These are phyloP conservation scores for Cyberlindnera maritima DNA, from an alignment of 805 yeast species.

Conservation along the genomic window DNA sequence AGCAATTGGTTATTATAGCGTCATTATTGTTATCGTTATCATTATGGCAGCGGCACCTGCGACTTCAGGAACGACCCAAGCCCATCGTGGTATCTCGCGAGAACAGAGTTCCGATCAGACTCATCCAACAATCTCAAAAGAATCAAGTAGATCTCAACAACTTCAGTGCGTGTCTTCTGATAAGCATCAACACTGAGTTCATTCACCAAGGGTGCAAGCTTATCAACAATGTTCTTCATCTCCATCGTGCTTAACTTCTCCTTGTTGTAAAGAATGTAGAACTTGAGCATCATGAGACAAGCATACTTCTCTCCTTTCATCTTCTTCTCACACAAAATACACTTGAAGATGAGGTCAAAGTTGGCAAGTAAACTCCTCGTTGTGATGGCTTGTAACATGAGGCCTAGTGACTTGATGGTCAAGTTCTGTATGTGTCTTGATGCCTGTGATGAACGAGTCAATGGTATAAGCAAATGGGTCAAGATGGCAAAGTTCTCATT, in stretches of 20 bases:
- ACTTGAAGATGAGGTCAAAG: conserved; percentile 20
- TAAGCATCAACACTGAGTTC: conserved; percentile 18
- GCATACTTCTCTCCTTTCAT: conserved; percentile 25
- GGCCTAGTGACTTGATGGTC: conserved; percentile 24
- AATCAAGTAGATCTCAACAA: conserved; percentile 21
- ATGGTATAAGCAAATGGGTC: conserved; percentile 22
- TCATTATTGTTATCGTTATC: no score
- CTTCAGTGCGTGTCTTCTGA: conserved; percentile 23
- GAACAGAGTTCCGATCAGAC: background rate
- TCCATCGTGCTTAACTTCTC: conserved; percentile 7
- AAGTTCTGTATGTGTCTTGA: conserved; percentile 13
- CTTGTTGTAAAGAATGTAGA: conserved; percentile 17
- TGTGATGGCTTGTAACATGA: conserved; percentile 25
- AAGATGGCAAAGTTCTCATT: conserved; percentile 17
- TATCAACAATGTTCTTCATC: conserved; percentile 1
- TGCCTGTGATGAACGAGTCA: conserved; percentile 22
- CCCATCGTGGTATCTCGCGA: conserved; percentile 10
- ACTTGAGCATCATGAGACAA: conserved; percentile 25
- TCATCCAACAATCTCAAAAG: conserved; percentile 6
- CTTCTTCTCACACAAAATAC: conserved; percentile 15
- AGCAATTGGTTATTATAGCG: no score
- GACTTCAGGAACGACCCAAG: conserved; percentile 15
- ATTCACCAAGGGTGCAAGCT: conserved; percentile 9
- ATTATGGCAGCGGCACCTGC: conserved; percentile 11
- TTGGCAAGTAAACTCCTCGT: conserved; percentile 16